These are phyloP conservation scores for Ogataea parapolymorpha DNA, from an alignment of 805 yeast genomes.

Conservation along the genomic window DNA sequence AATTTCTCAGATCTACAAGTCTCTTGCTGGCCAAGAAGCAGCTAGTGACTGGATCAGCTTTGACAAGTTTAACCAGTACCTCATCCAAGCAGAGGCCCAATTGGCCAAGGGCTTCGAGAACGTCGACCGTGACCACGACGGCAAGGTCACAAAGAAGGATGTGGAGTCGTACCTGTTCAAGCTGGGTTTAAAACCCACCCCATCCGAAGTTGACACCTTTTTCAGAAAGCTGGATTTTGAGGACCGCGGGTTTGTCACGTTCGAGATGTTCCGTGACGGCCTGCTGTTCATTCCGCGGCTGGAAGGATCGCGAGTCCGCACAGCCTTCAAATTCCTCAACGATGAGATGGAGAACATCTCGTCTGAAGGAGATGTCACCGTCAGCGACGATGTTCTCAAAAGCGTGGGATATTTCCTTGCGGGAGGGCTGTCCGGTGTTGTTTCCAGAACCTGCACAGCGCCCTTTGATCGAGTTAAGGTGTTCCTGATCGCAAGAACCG, in stretches of 20 bases:
- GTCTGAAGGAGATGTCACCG: conserved; percentile 89
- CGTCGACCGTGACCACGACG: conserved; percentile 72
- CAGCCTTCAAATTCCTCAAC: conserved; percentile 77
- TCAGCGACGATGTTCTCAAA: conserved; percentile 71
- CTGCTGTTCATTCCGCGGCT: conserved; percentile 78
- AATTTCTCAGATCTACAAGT: conserved; percentile 50
- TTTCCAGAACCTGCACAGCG: conserved; percentile 94
- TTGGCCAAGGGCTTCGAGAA: conserved; percentile 63
- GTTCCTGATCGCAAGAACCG: conserved; percentile 87
- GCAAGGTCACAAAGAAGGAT: conserved; percentile 62
- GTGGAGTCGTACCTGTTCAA: conserved; percentile 60
- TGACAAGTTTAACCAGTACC: conserved; percentile 63
- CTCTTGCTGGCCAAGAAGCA: conserved; percentile 44
- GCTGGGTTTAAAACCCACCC: conserved; percentile 52
- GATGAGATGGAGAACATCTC: conserved; percentile 76
- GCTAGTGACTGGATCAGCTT: conserved; percentile 45
- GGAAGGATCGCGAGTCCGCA: conserved; percentile 69
- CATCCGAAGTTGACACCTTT: conserved; percentile 49
- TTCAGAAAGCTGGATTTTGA: conserved; percentile 54
- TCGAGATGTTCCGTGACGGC: conserved; percentile 83
- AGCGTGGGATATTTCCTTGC: conserved; percentile 91
- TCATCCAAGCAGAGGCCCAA: conserved; percentile 65
- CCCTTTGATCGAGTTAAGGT: conserved; percentile 96
- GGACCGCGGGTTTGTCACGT: conserved; percentile 66
- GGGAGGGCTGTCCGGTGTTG: conserved; percentile 94